phyloP scores from a whole-genome alignment of 257 asterid genomes.

The Rauvolfia tetraphylla region DNA sequence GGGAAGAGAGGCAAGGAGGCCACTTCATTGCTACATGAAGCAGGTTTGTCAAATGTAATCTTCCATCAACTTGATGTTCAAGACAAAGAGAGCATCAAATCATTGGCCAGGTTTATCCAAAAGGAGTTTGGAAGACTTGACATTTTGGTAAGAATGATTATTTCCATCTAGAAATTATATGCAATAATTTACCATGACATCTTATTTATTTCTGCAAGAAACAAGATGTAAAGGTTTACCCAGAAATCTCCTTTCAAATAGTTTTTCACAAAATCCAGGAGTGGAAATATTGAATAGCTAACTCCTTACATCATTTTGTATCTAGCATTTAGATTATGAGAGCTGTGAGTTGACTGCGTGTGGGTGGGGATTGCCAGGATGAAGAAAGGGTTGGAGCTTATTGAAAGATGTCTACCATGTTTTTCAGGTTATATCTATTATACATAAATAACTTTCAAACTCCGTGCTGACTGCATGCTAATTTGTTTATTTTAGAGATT shows the following conservation, averaged over 20 bases:
- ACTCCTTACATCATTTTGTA: background rate
- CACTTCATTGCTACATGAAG: conserved; percentile 37
- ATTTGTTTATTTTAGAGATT: background rate
- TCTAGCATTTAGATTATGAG: background rate
- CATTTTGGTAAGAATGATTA: conserved; percentile 45
- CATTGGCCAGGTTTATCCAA: conserved; percentile 40
- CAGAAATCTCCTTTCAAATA: background rate
- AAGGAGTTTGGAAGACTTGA: conserved; percentile 59
- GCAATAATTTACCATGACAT: background rate
- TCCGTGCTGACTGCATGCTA: background rate
- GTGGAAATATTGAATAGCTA: background rate
- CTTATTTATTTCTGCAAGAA: background rate
- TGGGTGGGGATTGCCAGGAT: background rate
- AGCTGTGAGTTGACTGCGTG: background rate
- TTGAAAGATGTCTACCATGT: background rate
- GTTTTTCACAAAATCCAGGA: background rate
- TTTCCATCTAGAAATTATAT: background rate
- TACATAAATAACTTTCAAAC: background rate
- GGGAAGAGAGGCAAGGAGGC: conserved; percentile 57
- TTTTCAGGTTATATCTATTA: background rate
- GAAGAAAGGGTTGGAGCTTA: background rate
- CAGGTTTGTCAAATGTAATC: conserved; percentile 56
- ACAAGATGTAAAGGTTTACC: background rate
- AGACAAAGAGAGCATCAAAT: conserved; percentile 47
- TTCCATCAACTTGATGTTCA: conserved; percentile 80